Conservation (phyloP, 1,284 basidiomycete genomes). For the Schizophyllum amplum region DNA sequence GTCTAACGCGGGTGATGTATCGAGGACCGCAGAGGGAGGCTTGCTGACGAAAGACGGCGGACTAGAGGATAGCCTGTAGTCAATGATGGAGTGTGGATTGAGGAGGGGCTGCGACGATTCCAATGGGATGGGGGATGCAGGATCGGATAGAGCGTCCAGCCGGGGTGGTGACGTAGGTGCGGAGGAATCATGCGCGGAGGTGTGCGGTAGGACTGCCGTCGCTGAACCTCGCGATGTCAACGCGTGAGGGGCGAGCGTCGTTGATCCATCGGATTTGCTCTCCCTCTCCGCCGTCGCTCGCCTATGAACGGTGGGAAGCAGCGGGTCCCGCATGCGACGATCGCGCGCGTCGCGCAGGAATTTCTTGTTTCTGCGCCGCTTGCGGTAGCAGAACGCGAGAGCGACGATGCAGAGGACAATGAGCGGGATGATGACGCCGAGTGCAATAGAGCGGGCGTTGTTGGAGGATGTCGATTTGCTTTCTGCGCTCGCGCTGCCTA, state of each 20-base stretch:
- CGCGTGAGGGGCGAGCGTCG: not conserved
- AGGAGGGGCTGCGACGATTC: not conserved
- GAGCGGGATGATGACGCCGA: not conserved
- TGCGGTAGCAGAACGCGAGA: not conserved
- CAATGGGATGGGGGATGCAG: too few relatives aligned
- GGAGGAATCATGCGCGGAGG: too few relatives aligned
- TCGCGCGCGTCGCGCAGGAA: not conserved
- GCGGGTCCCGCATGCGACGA: not conserved
- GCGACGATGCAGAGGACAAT: not conserved
- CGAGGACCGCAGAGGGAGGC: too few relatives aligned
- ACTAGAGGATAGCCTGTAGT: too few relatives aligned
- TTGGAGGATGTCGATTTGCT: not conserved
- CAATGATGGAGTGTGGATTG: not conserved
- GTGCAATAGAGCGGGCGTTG: not conserved
- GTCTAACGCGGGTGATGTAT: too few relatives aligned
- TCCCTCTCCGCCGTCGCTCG: not conserved
- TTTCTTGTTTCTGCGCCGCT: not conserved
- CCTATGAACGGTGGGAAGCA: not conserved
- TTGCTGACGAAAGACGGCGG: too few relatives aligned
- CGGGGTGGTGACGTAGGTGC: too few relatives aligned
- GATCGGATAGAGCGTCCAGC: too few relatives aligned
- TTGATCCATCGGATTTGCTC: too few relatives aligned
- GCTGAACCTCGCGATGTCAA: too few relatives aligned
- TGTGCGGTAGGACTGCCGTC: too few relatives aligned
- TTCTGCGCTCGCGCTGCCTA: not conserved